Base-by-base conservation (phyloP, 2,329 filamentous ascomycete genomes). In the Neopestalotiopsis sp. region DNA sequence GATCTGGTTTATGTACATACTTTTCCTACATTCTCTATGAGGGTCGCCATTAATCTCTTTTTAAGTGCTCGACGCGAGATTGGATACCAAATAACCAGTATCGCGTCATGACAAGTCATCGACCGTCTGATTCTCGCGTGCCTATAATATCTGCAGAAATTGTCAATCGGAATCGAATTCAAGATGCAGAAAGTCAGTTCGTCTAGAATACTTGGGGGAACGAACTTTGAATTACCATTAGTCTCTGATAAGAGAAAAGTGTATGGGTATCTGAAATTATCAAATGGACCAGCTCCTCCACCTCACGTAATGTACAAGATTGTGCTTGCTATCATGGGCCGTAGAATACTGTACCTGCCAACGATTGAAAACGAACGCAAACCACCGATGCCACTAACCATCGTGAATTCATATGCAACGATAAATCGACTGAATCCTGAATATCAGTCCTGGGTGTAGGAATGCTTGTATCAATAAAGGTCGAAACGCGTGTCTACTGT, bases 191-290 rank as follows among this genome's bases (percentile, higher is more conserved):
- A 17, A 6, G 12, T 59, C 30, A 24, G 30, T 17, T 59, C 30
- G 17, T 30, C 24, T 59, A 34, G 10, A 30, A 14, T 24, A 56
- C 20, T 17, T 56, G 17, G 49, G 14, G 30, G 57, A 59, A 34
- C 24, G 24, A 17, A 24, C 45, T 49, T 49, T 53, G 45, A n/a
- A 62, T 62, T 62, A 62, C 59, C n/a, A 62, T 62, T 38, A 62
- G 5, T 10, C 32, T 14, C 59, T 20, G 20, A 30, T 24, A 34
- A 34, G 28, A 62, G n/a, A 24, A 56, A 56, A 56, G 24, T 59
- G 13, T 59, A 59, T 30, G 24, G 57, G 24, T 59, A 59, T 59
- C 57, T 38, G 32, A 20, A 20, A 62, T 40, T 40, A 62, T 62
- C 59, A 10, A 62, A 40, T 38, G n/a, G 12, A 40, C 13, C 32